Conservation (phyloP, 2,329 filamentous ascomycete genomes). For the Nemania serpens region DNA sequence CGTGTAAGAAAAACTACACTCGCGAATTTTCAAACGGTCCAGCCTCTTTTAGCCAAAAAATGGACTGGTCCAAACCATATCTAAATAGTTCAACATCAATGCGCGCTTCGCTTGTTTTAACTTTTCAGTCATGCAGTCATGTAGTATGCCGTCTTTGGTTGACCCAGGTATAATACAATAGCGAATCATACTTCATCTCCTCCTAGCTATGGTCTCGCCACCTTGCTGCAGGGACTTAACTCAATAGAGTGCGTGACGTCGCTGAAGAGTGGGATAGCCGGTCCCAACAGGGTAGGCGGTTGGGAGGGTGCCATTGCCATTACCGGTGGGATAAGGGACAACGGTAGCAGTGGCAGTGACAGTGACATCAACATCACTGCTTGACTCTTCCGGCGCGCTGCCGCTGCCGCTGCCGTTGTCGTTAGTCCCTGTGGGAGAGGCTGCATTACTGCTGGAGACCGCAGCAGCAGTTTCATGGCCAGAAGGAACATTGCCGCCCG, state of each 20-base stretch:
- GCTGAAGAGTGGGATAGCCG: constrained; percentile 7
- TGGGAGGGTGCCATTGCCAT: constrained; percentile 37
- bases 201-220: not conserved
- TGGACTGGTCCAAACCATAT: constrained; percentile 13
- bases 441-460: not conserved
- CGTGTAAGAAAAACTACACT: constrained; percentile 3
- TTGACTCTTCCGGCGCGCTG: constrained; percentile 34
- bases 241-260: constrained; percentile 29
- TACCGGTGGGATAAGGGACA: constrained; percentile 48
- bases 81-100: constrained; percentile 14
- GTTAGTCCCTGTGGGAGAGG: constrained; percentile 13
- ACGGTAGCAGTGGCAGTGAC: constrained; percentile 41
- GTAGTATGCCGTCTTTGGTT: constrained; percentile 8
- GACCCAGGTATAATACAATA: constrained; percentile 22
- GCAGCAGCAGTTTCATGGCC: constrained; percentile 16
- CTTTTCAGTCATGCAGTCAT: constrained; percentile 18
- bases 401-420: constrained; percentile 14
- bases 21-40: constrained; percentile 3
- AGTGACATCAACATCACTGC: constrained; percentile 39
- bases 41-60: constrained; percentile 13
- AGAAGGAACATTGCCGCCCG: constrained; percentile 20
- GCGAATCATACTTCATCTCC: constrained; percentile 7
- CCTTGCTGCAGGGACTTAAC: not conserved
- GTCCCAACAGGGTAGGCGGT: constrained; percentile 42
- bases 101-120: constrained; percentile 12